A percentile compares a stretch with the other conserved stretches of the same genome.
Evolutionary conservation across 2,329 filamentous ascomycete species (phyloP).

Genomic region (Microdochium bolleyi): DNA sequence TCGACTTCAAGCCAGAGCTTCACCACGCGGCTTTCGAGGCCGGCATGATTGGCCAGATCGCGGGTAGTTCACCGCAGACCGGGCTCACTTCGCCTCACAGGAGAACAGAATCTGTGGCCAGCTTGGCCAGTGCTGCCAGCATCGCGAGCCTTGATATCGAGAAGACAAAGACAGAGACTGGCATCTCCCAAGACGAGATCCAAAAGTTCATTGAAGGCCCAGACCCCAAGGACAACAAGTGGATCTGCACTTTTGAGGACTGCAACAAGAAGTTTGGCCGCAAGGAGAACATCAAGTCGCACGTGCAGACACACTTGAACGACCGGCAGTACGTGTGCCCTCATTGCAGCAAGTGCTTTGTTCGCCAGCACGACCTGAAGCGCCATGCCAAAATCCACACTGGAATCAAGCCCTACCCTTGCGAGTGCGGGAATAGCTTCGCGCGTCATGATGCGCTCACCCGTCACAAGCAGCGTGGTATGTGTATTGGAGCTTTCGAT

Average conservation of each 20-base stretch:
- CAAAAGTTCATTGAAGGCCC: slow-evolving; percentile 66
- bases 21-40: slow-evolving; percentile 13
- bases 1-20: slow-evolving; percentile 35
- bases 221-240: slow-evolving; percentile 67
- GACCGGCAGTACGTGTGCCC: slow-evolving; percentile 94
- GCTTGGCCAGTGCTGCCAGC: slow-evolving; percentile 48
- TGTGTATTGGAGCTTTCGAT: slow-evolving; percentile 93
- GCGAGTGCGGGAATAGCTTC: slow-evolving; percentile 89
- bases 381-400: slow-evolving; percentile 96
- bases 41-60: slow-evolving; percentile 4
- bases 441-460: slow-evolving; percentile 93
- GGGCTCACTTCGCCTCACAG: slow-evolving; percentile 33
- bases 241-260: slow-evolving; percentile 66
- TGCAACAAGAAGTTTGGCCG: slow-evolving; percentile 91
- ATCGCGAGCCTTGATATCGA: slow-evolving; percentile 57
- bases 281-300: slow-evolving; percentile 97
- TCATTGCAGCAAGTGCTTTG: slow-evolving; percentile 90
- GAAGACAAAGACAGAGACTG: slow-evolving; percentile 65
- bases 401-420: slow-evolving; percentile 90
- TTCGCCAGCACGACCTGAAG: slow-evolving; percentile 94
- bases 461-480: slow-evolving; percentile 86
- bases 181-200: slow-evolving; percentile 81
- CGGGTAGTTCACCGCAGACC: slow-evolving; percentile 13
- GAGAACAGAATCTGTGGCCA: slow-evolving; percentile 52
- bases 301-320: slow-evolving; percentile 95